A percentile compares a stretch with the other conserved stretches of the same genome.
phyloP scores from a whole-genome alignment of 805 yeast genomes.

The Lipomyces sp. region DNA sequence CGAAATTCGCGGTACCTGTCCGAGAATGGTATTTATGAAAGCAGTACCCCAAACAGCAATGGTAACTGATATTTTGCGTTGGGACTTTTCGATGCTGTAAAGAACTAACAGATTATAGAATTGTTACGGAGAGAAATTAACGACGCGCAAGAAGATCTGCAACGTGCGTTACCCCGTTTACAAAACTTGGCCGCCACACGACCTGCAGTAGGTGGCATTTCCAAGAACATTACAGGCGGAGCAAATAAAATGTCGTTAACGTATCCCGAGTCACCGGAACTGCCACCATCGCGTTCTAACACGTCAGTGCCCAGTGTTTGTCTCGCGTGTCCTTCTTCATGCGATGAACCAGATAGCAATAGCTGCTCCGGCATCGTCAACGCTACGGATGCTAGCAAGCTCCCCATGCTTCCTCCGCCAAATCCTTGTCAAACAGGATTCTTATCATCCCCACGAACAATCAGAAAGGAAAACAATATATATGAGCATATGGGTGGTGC shows the following conservation, averaged over 20 bases:
- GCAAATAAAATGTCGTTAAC: not conserved
- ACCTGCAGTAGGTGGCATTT: not conserved
- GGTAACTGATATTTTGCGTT: not conserved
- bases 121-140: slow-evolving; percentile 7
- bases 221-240: not conserved
- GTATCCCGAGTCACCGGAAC: not conserved
- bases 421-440: not conserved
- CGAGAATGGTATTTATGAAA: not conserved
- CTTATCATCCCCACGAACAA: not conserved
- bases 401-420: slow-evolving; percentile 1
- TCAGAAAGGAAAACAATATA: not conserved
- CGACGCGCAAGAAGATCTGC: slow-evolving; percentile 11
- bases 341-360: not conserved
- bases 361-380: not conserved
- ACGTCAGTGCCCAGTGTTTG: not conserved
- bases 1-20: not conserved
- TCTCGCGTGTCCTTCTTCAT: not conserved
- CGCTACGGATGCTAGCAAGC: not conserved
- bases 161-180: not conserved
- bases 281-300: not conserved
- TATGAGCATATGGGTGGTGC: not conserved
- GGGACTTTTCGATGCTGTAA: not conserved
- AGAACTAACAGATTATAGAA: not conserved
- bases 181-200: not conserved
- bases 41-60: not conserved